Evolutionary conservation across 176 grass and related monocot species (phyloP).

Genomic region (Bromus sterilis): DNA sequence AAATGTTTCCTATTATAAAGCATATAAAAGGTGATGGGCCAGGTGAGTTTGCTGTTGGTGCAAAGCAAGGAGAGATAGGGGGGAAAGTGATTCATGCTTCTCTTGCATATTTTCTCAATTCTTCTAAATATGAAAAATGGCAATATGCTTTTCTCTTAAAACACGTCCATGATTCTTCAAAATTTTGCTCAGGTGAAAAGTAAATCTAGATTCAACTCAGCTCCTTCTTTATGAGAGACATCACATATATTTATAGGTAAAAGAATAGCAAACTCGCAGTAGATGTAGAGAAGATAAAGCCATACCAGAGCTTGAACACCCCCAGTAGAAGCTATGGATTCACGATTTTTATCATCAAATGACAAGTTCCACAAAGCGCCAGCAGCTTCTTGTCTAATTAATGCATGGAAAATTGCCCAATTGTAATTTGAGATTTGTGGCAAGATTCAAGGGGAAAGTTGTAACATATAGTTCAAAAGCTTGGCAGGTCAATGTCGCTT

Average conservation of each 20-base stretch:
- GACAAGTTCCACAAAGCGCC: constrained; percentile 99
- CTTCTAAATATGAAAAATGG: not conserved
- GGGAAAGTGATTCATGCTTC: not conserved
- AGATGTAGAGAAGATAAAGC: not conserved
- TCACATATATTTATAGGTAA: not conserved
- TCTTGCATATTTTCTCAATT: not conserved
- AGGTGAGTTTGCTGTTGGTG: not conserved
- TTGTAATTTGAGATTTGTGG: constrained; percentile 9
- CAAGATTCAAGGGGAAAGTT: not conserved
- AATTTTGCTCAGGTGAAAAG: not conserved
- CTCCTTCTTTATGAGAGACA: not conserved
- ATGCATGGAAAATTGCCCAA: constrained; percentile 5
- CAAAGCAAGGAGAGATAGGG: not conserved
- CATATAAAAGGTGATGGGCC: not conserved
- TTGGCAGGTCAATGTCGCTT: not conserved
- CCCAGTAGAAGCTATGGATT: constrained; percentile 81
- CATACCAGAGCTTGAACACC: constrained; percentile 93
- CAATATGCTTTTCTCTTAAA: not conserved
- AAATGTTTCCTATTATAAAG: constrained; percentile 6
- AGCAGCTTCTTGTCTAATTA: constrained; percentile 93
- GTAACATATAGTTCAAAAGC: not conserved
- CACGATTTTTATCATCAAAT: constrained; percentile 99
- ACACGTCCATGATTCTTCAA: not conserved
- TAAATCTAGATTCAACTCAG: not conserved
- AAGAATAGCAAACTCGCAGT: not conserved